Evolutionary conservation across 2,329 filamentous ascomycete species (phyloP), one percentile per base, ranked within the genome.

Genomic region (Diaporthe sp.): DNA sequence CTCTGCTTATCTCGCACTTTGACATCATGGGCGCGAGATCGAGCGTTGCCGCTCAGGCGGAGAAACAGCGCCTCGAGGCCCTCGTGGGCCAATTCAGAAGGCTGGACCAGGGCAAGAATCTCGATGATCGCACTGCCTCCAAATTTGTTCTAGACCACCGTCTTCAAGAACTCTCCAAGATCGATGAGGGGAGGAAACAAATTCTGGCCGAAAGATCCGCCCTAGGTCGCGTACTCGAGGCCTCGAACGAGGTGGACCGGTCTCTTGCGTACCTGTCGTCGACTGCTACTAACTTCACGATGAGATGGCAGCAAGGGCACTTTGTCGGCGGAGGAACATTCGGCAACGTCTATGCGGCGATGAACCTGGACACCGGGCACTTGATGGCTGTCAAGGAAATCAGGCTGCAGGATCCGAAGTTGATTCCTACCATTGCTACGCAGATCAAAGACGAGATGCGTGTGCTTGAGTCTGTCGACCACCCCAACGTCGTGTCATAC

Each of bases 321-420:
- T 99, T 97, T 82, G 95, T 99, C 58, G 97, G 97, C 70, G 96
- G 97, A 71, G 97, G 97, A 79, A 98, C 96, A 0, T 99, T 99
- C 85, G 97, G 97, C 77, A 98, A 96, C 72, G 97, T 99, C 15
- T 99, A 99, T 81, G 95, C 95, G 47, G 97, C 96, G 47, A 98
- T 98, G 90, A 98, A 99, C 82, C 88, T 99, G 71, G 97, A 99
- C 85, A 96, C 95, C 37, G 96, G 96, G 75, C 95, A 98, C 82
- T 86, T 98, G 77, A 98, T 99, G 96, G 97, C 97, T 4, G 97
- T 99, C 79, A 99, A 99, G 85, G 97, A 99, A 85, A 99, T 99
- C 79, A 93, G 97, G 77, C 89, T 99, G 39, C 97, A 98, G 85
- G 97, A 99, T 83, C 97, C 97, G 49, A 97, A 98, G 83, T 89